Percentiles rank a stretch among this genome's conserved stretches.
Conservation (phyloP, 2,329 filamentous ascomycete species). For the Trichoderma sp. region DNA sequence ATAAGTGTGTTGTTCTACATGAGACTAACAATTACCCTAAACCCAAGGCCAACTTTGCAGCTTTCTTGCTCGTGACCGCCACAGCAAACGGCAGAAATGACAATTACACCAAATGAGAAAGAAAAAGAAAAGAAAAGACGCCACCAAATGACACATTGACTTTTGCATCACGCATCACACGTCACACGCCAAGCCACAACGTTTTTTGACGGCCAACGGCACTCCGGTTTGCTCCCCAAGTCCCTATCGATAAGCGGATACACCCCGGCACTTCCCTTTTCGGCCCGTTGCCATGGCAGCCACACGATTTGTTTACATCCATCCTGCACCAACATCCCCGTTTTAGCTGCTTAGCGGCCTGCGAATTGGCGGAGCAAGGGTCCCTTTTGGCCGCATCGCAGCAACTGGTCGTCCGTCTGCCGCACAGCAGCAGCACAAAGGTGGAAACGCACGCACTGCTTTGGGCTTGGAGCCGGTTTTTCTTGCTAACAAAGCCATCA, state of each 20-base stretch:
- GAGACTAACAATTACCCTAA: background rate
- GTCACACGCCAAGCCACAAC: background rate
- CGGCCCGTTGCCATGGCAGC: constrained; percentile 42
- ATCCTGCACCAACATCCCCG: constrained; percentile 24
- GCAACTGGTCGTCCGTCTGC: constrained; percentile 4
- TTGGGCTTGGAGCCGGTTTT: constrained; percentile 16
- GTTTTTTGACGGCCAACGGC: background rate
- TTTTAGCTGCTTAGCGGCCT: constrained; percentile 2
- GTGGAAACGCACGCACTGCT: constrained; percentile 11
- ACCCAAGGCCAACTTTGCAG: background rate
- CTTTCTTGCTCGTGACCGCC: background rate
- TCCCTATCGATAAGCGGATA: constrained; percentile 28
- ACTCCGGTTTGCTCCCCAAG: background rate
- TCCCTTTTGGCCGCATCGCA: constrained; percentile 9
- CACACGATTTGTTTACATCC: constrained; percentile 41
- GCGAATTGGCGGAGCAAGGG: constrained; percentile 21
- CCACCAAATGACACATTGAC: background rate
- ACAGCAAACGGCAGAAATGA: background rate
- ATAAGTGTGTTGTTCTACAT: background rate
- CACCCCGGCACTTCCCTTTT: constrained; percentile 24
- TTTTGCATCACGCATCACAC: background rate
- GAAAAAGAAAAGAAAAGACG: background rate
- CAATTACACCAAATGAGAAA: background rate
- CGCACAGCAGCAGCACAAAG: background rate
- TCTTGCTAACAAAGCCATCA: constrained; percentile 1